Evolutionary conservation across 2,329 filamentous ascomycete genomes (phyloP), one percentile per base, ranked within the genome.

Genomic region (Stachybotrys chartarum): DNA sequence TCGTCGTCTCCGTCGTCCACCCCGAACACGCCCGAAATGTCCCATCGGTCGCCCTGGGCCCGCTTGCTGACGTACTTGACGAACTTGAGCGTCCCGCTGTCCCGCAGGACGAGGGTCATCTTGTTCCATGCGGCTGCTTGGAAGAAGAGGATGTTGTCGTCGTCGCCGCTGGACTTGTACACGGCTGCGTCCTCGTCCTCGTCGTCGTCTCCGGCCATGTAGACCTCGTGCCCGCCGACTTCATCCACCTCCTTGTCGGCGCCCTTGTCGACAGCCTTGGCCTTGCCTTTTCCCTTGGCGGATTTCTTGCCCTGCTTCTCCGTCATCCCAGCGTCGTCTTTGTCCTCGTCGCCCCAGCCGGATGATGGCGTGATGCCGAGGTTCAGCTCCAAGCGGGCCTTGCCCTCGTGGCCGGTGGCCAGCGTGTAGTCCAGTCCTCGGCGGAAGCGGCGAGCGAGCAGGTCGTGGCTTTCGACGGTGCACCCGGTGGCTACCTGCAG

Each of bases 21-120:
- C 30, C 87, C 90, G 69, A 89, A 90, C 39, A 85, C 84, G 1
- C 85, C 94, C 50, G 84, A 87, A 52, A 97, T 79, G 73, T 99
- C 94, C 91, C 92, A 97, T 48, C 94, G 81, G 72, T 97, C 94
- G 1, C 94, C 94, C 66, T 83, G 83, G 7, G 94, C 94, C 52
- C 80, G 83, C 57, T 79, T 79, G 71, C 88, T 95, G 24, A 99
- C 88, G 70, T 97, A 99, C 77, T 97, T 99, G 66, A 97, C 91
- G 68, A 99, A 99, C 69, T 90, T 87, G 67, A 99, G 78, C 14
- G 88, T 87, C 14, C 90, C 92, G 61, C 83, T 85, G 68, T 99
- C 94, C 56, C 94, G 82, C 62, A 97, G 76, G 35, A 97, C 94
- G 61, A 99, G 84, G 60, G 87, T 91, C 76, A 99, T 79, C 60